Evolutionary conservation across 345 rosid genomes (phyloP).

Genomic region (Trapa bicornis): DNA sequence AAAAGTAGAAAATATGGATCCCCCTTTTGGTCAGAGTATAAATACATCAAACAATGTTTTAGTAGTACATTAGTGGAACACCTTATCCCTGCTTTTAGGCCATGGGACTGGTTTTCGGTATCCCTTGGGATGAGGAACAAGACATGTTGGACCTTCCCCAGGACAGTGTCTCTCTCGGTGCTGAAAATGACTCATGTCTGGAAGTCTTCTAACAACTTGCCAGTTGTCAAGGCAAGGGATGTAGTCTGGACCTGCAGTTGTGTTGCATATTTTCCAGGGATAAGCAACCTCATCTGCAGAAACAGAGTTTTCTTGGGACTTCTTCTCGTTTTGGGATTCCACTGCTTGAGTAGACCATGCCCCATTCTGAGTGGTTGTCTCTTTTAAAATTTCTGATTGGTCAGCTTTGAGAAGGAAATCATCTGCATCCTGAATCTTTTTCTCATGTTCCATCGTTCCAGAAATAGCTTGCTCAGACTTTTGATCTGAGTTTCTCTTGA

Average conservation of each 20-base stretch:
- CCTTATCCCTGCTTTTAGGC: conserved; percentile 61
- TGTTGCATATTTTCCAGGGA: conserved; percentile 73
- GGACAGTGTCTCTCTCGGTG: conserved; percentile 96
- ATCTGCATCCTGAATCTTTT: conserved; percentile 27
- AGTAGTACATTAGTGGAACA: background rate
- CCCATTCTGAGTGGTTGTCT: conserved; percentile 47
- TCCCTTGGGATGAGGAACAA: conserved; percentile 74
- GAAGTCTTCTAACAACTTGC: conserved; percentile 63
- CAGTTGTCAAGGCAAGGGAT: conserved; percentile 93
- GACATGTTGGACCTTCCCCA: conserved; percentile 62
- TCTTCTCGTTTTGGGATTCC: conserved; percentile 85
- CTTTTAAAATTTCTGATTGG: conserved; percentile 55
- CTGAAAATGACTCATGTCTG: conserved; percentile 55
- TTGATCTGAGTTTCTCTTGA: conserved; percentile 9
- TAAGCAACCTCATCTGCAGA: conserved; percentile 24
- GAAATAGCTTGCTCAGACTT: background rate
- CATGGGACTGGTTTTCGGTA: conserved; percentile 55
- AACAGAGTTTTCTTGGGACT: conserved; percentile 31
- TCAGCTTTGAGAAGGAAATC: conserved; percentile 34
- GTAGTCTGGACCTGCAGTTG: conserved; percentile 80
- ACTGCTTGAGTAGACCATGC: conserved; percentile 72
- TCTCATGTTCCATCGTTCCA: conserved; percentile 23
- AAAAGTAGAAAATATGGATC: background rate
- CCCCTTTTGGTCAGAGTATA: background rate
- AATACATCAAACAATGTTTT: background rate